A percentile compares a stretch with the other conserved stretches of the same genome.
phyloP scores from a whole-genome alignment of 208 protist species.

The Acanthamoeba rhysodes region DNA sequence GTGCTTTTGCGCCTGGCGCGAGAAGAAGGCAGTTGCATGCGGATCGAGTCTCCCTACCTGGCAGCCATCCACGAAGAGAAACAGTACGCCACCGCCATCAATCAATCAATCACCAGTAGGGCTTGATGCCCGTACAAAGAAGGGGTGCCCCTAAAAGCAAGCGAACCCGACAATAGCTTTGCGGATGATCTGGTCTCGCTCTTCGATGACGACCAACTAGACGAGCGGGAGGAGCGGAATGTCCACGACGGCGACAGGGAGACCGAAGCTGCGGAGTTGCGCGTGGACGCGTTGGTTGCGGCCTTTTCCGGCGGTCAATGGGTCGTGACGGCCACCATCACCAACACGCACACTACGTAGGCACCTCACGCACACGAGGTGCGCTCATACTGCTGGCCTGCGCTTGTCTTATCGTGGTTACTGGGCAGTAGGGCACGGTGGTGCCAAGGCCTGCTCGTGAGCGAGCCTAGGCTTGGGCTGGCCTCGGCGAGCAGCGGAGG shows the following conservation, averaged over 20 bases:
- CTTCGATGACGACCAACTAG: background rate
- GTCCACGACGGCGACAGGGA: background rate
- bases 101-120: no score
- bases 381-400: background rate
- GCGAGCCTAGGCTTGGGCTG: background rate
- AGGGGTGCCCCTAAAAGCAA: background rate
- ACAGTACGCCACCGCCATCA: background rate
- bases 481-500: background rate
- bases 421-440: background rate
- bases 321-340: background rate
- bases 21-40: background rate
- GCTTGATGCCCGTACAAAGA: background rate
- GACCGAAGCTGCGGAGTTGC: background rate
- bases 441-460: background rate
- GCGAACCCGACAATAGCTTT: background rate
- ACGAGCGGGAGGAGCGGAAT: background rate
- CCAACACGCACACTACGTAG: background rate
- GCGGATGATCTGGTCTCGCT: background rate
- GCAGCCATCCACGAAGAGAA: no score
- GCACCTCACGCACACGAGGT: background rate
- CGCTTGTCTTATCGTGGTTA: no score
- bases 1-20: background rate
- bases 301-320: background rate
- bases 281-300: background rate
- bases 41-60: background rate